A percentile compares a stretch with the other conserved stretches of the same genome.
Evolutionary conservation across 2,329 filamentous ascomycete genomes (phyloP).

Genomic region (Diaporthe destruens): DNA sequence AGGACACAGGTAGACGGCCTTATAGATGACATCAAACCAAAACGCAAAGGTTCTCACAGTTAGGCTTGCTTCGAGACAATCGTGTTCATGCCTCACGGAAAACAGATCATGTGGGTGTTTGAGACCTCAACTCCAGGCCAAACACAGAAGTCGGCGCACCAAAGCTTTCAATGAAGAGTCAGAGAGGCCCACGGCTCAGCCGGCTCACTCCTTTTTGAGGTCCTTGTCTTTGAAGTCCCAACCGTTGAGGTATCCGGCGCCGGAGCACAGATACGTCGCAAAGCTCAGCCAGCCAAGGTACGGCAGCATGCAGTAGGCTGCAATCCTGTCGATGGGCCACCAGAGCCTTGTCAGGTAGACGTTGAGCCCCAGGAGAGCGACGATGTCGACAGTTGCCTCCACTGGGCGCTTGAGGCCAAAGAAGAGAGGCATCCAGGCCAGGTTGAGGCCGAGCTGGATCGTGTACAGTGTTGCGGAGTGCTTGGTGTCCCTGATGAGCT

Average conservation of each 20-base stretch:
- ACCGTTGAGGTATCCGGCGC: slow-evolving; percentile 75
- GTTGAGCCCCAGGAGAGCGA: slow-evolving; percentile 78
- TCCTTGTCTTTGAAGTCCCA: slow-evolving; percentile 68
- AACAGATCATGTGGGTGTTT: neutral
- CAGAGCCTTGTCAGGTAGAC: slow-evolving; percentile 82
- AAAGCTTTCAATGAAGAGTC: too few species aligned
- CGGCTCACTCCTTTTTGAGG: slow-evolving; percentile 44
- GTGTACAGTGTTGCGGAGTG: slow-evolving; percentile 85
- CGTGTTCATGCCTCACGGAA: neutral
- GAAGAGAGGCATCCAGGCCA: slow-evolving; percentile 94
- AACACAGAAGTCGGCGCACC: neutral
- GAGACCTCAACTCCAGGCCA: neutral
- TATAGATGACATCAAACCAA: neutral
- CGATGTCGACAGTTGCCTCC: slow-evolving; percentile 80
- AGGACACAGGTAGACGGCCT: slow-evolving; percentile 16
- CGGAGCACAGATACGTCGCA: slow-evolving; percentile 85
- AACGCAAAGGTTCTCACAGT: neutral
- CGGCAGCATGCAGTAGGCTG: slow-evolving; percentile 81
- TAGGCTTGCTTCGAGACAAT: neutral
- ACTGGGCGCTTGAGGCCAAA: slow-evolving; percentile 81
- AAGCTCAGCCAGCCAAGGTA: slow-evolving; percentile 91
- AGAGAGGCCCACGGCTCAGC: neutral
- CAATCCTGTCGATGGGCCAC: slow-evolving; percentile 77
- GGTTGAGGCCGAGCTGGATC: slow-evolving; percentile 85
- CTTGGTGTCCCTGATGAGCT: slow-evolving; percentile 70